These are phyloP conservation scores for Aspergillus sp. DNA, from an alignment of 2,329 filamentous ascomycete genomes.

Conservation along the genomic window DNA sequence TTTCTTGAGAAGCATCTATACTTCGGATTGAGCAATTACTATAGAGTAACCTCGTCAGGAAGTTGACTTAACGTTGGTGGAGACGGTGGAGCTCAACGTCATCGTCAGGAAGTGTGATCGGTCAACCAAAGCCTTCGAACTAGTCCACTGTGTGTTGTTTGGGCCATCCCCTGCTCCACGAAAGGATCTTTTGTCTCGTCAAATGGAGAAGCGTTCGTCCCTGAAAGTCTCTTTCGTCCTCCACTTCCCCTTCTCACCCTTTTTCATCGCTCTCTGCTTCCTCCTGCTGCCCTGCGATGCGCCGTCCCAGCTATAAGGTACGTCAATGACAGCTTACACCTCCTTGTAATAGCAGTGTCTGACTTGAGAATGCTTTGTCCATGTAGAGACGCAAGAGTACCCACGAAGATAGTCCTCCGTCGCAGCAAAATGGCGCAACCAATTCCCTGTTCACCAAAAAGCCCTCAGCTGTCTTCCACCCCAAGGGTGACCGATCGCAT, in stretches of 20 bases:
- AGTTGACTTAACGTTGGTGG: background rate
- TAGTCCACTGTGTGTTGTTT: background rate
- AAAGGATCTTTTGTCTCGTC: background rate
- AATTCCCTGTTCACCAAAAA: slow-evolving; percentile 60
- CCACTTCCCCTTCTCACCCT: background rate
- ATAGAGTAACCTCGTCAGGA: too few species aligned
- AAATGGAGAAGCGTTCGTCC: background rate
- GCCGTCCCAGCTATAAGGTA: slow-evolving; percentile 10
- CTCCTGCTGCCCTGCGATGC: slow-evolving; percentile 4
- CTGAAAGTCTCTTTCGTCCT: background rate
- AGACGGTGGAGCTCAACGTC: slow-evolving; percentile 15
- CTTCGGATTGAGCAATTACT: too few species aligned
- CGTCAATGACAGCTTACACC: slow-evolving; percentile 1
- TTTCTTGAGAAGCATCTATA: too few species aligned
- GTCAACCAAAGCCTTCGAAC: slow-evolving; percentile 2
- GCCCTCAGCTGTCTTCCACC: slow-evolving; percentile 69
- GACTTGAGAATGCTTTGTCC: background rate
- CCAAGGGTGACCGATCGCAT: slow-evolving; percentile 65
- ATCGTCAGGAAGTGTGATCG: slow-evolving; percentile 12
- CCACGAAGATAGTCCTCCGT: slow-evolving; percentile 16
- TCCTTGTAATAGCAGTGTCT: background rate
- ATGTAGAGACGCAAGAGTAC: slow-evolving; percentile 26
- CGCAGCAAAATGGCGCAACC: slow-evolving; percentile 7
- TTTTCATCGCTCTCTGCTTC: background rate
- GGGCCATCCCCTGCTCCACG: slow-evolving; percentile 1